phyloP scores from a whole-genome alignment of 352 stramenopile genomes.

The Globisporangium perplexum region DNA sequence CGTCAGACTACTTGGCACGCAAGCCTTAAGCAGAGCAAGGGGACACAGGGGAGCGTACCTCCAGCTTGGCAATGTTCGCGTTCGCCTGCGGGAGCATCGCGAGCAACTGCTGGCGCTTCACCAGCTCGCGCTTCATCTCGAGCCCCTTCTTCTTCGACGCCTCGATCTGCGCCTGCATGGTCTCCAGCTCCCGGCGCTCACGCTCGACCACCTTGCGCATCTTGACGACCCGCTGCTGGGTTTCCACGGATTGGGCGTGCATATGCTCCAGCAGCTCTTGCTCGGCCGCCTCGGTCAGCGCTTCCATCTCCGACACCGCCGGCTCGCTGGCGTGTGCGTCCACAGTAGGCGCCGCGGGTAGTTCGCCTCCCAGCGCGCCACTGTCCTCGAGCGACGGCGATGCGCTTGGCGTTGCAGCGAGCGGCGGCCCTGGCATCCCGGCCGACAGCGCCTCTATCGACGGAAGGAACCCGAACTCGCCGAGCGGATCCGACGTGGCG shows the following conservation, averaged over 20 bases:
- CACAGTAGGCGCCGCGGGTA: no score
- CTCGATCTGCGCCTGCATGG: conserved; percentile 26
- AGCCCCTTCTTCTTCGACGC: conserved; percentile 22
- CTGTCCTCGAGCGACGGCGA: no score
- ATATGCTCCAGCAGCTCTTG: conserved; percentile 23
- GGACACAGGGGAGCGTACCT: conserved; percentile 18
- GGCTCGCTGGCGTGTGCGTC: no score
- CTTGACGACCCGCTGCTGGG: conserved; percentile 25
- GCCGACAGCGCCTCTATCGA: no score
- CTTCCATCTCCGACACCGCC: neutral
- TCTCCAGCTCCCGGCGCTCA: conserved; percentile 21
- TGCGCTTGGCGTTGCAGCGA: no score
- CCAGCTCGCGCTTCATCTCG: conserved; percentile 42
- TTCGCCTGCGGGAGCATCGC: conserved; percentile 56
- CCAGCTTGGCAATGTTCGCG: conserved; percentile 62
- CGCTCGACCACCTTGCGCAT: conserved; percentile 36
- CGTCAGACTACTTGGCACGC: neutral
- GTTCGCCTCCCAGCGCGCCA: no score
- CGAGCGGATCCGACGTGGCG: no score
- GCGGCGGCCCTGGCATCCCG: no score
- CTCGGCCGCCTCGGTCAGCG: conserved; percentile 6
- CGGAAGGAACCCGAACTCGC: no score
- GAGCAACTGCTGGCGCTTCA: conserved; percentile 47
- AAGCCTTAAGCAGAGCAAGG: neutral
- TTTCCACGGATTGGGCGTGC: conserved; percentile 26